Base-by-base conservation (phyloP, 768 basidiomycete genomes). In the Termitomyces sp. region DNA sequence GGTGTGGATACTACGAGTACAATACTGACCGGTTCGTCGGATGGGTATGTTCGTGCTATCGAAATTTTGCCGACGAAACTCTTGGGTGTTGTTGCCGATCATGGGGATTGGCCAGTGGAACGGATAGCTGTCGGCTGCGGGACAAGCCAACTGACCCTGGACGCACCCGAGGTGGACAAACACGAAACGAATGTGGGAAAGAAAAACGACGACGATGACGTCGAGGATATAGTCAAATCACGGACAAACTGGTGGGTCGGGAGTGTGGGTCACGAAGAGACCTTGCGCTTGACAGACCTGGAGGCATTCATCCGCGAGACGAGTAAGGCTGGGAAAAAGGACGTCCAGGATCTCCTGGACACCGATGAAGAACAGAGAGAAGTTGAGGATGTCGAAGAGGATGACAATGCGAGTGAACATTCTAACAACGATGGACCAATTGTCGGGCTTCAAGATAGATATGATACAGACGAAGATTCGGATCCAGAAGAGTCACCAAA, bases 61-160 rank as follows among this genome's bases (percentile, higher is more conserved):
- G 83, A 94, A 65, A 75, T 97, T 37, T 78, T 95, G 56, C 95
- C 95, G 1, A 94, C 90, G 54, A 91, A 92, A 67, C 78, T 98
- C 33, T 73, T 96, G 44, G 95, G 95, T 19, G 86, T 95, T 49
- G 86, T 98, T 41, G 89, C 88, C 12, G 91, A 94, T 62, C 95
- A 97, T 63, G 92, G 91, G 5, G 89, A 92, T 58, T 94, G 91
- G 72, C 94, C 95, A 6, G 83, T 98, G 49, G 95, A 98, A 71
- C 82, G 92, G 26, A 85, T 97, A 42, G 83, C 81, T 19, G 73
- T 95, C 28, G 80, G 79, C 11, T 68, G 68, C 47, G 79, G 78
- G 11, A 59, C 57, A 11, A 63, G 65, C 42, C 70, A 71, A 52
- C 54, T 74, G 49, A 66, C 69, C 5, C 60, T 73, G 26, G 72